phyloP scores from a whole-genome alignment of 345 rosid species.

The Syzygium oleosum region DNA sequence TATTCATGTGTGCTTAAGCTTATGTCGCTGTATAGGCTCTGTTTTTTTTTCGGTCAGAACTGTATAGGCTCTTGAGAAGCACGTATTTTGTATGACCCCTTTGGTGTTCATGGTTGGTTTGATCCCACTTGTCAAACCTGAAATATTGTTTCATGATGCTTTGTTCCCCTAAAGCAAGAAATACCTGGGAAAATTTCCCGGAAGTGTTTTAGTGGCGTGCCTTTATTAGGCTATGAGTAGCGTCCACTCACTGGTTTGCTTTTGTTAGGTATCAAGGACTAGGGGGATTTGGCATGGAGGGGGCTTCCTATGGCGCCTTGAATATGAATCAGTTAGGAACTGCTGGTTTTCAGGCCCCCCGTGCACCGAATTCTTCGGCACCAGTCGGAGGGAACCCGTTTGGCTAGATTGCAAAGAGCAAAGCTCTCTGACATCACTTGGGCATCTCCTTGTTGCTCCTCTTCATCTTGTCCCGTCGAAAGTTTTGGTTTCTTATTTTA shows the following conservation, averaged over 20 bases:
- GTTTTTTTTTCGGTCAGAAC: not conserved
- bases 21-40: not conserved
- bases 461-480: conserved; percentile 10
- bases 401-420: conserved; percentile 24
- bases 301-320: conserved; percentile 19
- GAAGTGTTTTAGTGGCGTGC: not conserved
- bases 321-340: conserved; percentile 35
- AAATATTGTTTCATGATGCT: not conserved
- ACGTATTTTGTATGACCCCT: not conserved
- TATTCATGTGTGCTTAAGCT: not conserved
- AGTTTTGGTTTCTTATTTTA: conserved; percentile 15
- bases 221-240: not conserved
- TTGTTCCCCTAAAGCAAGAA: not conserved
- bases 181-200: not conserved
- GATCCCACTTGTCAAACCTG: not conserved
- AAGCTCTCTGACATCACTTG: not conserved
- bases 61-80: not conserved
- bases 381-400: conserved; percentile 69
- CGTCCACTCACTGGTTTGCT: not conserved
- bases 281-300: conserved; percentile 26
- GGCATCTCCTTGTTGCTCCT: conserved; percentile 34
- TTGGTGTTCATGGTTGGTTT: not conserved
- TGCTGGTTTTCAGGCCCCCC: conserved; percentile 33
- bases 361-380: conserved; percentile 29
- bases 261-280: conserved; percentile 29